Percentiles rank a stretch among this genome's conserved stretches.
Conservation (phyloP, 192 early-diverging fungal species). For the Kickxella alabastrina region DNA sequence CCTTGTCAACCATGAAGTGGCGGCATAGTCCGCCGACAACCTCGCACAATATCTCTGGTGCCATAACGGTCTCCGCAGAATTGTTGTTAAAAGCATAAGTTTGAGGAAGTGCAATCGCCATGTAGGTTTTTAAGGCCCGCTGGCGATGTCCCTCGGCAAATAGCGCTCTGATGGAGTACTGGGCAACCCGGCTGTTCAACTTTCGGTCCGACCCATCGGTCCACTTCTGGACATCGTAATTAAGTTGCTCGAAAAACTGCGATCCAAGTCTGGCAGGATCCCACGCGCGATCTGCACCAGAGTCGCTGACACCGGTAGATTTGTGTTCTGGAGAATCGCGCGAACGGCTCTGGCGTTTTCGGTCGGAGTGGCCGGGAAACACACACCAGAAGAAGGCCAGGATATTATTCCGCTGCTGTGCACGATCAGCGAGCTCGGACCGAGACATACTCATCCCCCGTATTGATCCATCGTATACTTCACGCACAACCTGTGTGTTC, state of each 20-base stretch:
- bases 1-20: slow-evolving; percentile 10
- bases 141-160: slow-evolving; percentile 16
- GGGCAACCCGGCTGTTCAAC: slow-evolving; percentile 14
- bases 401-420: too few relatives aligned
- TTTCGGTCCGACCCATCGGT: neutral
- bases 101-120: neutral
- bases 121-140: slow-evolving; percentile 16
- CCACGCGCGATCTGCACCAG: slow-evolving; percentile 13
- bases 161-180: slow-evolving; percentile 26
- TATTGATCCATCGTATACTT: slow-evolving; percentile 16
- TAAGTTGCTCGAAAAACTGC: slow-evolving; percentile 12
- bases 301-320: too few relatives aligned
- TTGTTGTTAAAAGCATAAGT: too few relatives aligned
- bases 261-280: slow-evolving; percentile 31
- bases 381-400: too few relatives aligned
- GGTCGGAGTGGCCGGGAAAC: too few relatives aligned
- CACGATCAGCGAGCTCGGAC: neutral
- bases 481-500: slow-evolving; percentile 10
- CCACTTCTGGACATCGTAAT: slow-evolving; percentile 9
- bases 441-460: slow-evolving; percentile 4
- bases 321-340: too few relatives aligned
- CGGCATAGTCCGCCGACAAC: slow-evolving; percentile 25
- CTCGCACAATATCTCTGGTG: slow-evolving; percentile 33
- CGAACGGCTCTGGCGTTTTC: too few relatives aligned
- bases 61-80: neutral